phyloP scores from a whole-genome alignment of 495 filamentous ascomycete genomes.

The Aspergillus ellipticus region DNA sequence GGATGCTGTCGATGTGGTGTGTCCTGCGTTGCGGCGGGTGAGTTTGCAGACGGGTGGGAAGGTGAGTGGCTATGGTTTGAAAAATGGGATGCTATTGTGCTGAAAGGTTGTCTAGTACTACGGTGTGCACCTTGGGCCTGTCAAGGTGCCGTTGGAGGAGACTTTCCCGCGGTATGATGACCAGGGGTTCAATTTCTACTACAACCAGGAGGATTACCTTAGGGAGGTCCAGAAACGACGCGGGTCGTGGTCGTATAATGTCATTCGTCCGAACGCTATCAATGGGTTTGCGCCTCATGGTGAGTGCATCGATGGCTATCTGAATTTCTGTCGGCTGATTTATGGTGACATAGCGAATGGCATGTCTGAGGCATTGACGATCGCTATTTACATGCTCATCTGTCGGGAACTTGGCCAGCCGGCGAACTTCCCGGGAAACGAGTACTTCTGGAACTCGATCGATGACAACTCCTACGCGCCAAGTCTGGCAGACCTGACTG shows the following conservation, averaged over 20 bases:
- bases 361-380: constrained; percentile 25
- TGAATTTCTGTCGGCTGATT: too few species aligned
- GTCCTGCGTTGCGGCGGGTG: constrained; percentile 16
- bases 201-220: constrained; percentile 30
- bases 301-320: constrained; percentile 1
- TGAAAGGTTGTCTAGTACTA: constrained; percentile 22
- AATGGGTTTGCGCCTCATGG: constrained; percentile 23
- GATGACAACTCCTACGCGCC: constrained; percentile 26
- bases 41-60: constrained; percentile 28
- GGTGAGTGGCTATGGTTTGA: constrained; percentile 4
- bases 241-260: constrained; percentile 26
- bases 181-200: constrained; percentile 32
- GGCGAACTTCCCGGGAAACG: constrained; percentile 18
- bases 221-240: constrained; percentile 11
- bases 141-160: constrained; percentile 24
- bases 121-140: constrained; percentile 27
- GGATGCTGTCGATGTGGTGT: constrained; percentile 17
- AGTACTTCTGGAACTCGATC: constrained; percentile 24
- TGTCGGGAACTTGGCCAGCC: constrained; percentile 21
- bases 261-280: constrained; percentile 30
- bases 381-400: constrained; percentile 26
- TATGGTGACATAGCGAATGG: constrained; percentile 20
- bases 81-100: not conserved
- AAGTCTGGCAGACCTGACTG: constrained; percentile 21
- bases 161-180: constrained; percentile 22